Evolutionary conservation across 176 grass and related monocot species (phyloP), one percentile per base, ranked within the genome.

Genomic region (Zea luxurians): DNA sequence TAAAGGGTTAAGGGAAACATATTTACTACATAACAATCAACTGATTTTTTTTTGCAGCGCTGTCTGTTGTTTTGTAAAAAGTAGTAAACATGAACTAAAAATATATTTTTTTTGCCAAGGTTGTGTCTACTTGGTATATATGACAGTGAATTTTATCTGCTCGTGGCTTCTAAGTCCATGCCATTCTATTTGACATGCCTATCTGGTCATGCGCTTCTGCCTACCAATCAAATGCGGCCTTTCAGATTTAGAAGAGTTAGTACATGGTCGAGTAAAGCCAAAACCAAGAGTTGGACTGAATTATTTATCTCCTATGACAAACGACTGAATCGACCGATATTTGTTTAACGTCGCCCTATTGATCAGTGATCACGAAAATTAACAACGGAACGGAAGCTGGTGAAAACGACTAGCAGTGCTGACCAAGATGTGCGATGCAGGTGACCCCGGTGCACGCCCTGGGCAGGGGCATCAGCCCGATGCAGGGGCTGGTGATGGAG

Each of bases 401-500:
- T 58, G 54, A 58, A 58, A 20, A 20, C 54, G 54, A 58, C 4
- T 50, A 50, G 11, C 21, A n/a, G 2, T 10, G 3, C 58, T 82
- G 37, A 77, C 6, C 0, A 66, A 13, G 54, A 0, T 12, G 57
- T 41, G 53, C 62, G 48, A 73, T 62, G 53, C 92, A 99, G 96
- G 90, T 64, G 16, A 92, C 92, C 3, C 94, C 94, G 4, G 87
- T 97, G 74, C 96, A 99, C 71, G 61, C 86, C 13, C 78, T 99
- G 15, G 89, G 87, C 36, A 38, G 55, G 0, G 96, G 88, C 20
- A 89, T 95, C 21, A 64, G 78, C 2, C 76, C 89, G 16, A 10
- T 99, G 4, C 96, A 99, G 42, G 96, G 96, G 13, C 54, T 99
- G 64, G 73, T 95, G 13, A 95, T 99, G 90, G 96, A 99, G 80